Base-by-base conservation (phyloP, 176 grass and related monocot genomes). In the Paspalum notatum region DNA sequence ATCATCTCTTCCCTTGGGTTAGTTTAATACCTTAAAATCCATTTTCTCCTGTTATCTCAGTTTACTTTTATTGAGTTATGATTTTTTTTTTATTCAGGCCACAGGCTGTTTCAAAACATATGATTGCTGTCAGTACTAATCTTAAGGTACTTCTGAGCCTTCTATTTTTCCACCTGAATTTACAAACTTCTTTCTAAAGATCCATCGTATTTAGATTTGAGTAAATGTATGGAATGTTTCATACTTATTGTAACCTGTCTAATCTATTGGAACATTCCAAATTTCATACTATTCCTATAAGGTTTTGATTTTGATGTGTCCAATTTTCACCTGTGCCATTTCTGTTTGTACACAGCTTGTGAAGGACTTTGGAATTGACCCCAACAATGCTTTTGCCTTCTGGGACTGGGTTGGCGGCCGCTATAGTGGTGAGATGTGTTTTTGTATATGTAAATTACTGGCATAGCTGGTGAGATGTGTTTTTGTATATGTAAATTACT, bases 391-490 rank as follows among this genome's bases (percentile, higher is more conserved):
- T 54, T 95, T 99, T 93, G 96, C 88, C 80, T 99, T 99, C 60
- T 99, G 92, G 92, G 96, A 99, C 84, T 99, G 96, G 96, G 96
- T 99, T 90, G 92, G 96, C 3, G 96, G 96, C 54, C 92, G 96
- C 67, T 99, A 99, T 63, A 99, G 96, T 88, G 96, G 96, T 99
- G 79, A 87, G 87, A 78, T 82, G 61, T 27, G 12, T 82, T 78
- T 75, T 60, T 60, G 21, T 18, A 76, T 60, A 10, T 6, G 21
- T 43, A 46, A 48, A 16, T 64, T 67, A 26, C 21, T 2, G 16
- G 11, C 8, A 75, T 61, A 54, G 9, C 46, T 81, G 68, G 54
- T 99, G 79, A 87, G 87, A 78, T 81, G 60, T 27, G 12, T 81
- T 78, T 75, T 60, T 60, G 21, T 18, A 76, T 60, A 10, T 5